Conservation (phyloP, 108 stramenopile genomes). For the Chaetoceros tenuissimus region DNA sequence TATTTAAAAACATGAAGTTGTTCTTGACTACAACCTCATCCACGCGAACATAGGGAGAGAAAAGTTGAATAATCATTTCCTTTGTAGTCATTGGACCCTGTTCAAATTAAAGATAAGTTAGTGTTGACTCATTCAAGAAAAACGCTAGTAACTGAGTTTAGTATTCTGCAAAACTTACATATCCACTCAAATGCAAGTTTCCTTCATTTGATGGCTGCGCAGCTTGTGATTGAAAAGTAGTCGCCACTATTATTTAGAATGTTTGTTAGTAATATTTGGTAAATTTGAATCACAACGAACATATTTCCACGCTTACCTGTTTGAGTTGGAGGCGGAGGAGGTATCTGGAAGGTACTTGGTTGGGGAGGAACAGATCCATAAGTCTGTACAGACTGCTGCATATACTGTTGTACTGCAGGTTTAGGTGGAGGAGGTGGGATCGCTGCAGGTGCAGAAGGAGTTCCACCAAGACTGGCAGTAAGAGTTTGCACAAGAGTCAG, state of each 20-base stretch:
- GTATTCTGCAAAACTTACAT: too few species aligned
- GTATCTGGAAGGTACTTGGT: conserved; percentile 2
- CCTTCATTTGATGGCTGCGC: conserved; percentile 61
- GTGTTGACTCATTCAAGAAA: too few species aligned
- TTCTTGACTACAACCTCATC: conserved; percentile 72
- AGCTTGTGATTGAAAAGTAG: too few species aligned
- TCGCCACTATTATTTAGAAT: too few species aligned
- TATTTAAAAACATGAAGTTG: conserved; percentile 78
- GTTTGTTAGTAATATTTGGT: too few species aligned
- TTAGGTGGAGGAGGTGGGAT: conserved; percentile 9
- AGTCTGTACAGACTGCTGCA: background rate
- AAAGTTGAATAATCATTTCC: conserved; percentile 60
- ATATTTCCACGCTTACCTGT: too few species aligned
- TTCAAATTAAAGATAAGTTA: too few species aligned
- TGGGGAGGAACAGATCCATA: background rate
- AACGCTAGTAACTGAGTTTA: too few species aligned
- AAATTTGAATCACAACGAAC: too few species aligned
- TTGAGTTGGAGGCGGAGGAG: conserved; percentile 8
- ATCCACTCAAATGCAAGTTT: conserved; percentile 80
- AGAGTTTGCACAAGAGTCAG: conserved; percentile 72
- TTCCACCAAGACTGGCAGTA: conserved; percentile 27
- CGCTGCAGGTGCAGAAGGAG: conserved; percentile 12
- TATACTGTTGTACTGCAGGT: conserved; percentile 5
- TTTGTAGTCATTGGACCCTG: conserved; percentile 72
- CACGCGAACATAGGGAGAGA: conserved; percentile 76